Evolutionary conservation across 2,329 filamentous ascomycete genomes (phyloP), one percentile per base, ranked within the genome.

Genomic region (Rhynchosporium agropyri): DNA sequence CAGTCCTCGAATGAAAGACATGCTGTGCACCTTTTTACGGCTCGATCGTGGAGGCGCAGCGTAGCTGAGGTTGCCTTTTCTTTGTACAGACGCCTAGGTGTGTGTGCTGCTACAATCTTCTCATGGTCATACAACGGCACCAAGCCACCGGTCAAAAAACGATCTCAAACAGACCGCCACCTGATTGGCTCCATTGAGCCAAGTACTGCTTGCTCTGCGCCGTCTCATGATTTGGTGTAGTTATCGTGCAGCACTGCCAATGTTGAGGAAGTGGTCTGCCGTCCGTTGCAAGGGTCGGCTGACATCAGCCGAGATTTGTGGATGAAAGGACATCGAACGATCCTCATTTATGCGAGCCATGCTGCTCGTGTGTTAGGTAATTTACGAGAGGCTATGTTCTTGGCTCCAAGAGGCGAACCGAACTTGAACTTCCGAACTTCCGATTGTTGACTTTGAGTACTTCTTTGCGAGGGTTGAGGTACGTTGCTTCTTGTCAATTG

Each of bases 11-110:
- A 36, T 36, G 33, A 36, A 36, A 36, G 5, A 36, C 33, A 36
- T 36, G 2, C 33, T 46, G 53, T 43, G 53, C 26, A 56, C 38
- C 38, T 26, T 31, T 31, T 40, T 31, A 26, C 53, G 8, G 2
- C 20, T 45, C 49, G 42, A 43, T 15, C 58, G 49, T 60, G 58
- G 58, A 60, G 58, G 58, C 58, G 58, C 58, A 60, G 58, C 48
- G 50, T 33, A 38, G 29, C 31, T 31, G 20, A n/a, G 20, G 42
- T 42, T 46, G 3, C 15, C 55, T 36, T 26, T 13, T 8, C n/a
- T 13, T 53, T 53, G 15, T 15, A 42, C 31, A 26, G 12, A 53
- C 46, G 33, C 57, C 57, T 46, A 42, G 28, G 10, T 46, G 20
- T 20, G 20, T n/a, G 57, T 60, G 20, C 58, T 33, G 36, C 15